Percentiles rank a stretch among this genome's conserved stretches.
Evolutionary conservation across 2,329 filamentous ascomycete species (phyloP).

Genomic region (Amauroascus niger): DNA sequence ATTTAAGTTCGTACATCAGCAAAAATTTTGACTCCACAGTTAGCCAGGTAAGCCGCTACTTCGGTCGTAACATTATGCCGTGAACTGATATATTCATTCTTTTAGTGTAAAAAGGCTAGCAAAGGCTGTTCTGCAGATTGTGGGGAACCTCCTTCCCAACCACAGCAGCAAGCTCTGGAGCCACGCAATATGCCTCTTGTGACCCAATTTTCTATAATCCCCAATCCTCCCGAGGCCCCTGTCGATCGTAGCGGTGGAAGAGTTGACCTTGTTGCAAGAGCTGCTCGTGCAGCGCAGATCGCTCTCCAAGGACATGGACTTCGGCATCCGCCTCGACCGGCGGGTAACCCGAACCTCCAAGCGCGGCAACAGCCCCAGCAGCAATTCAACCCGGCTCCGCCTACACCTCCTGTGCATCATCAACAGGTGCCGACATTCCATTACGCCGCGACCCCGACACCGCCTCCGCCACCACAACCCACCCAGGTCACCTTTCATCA

Average conservation of each 20-base stretch:
- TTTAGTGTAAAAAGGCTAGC: conserved; percentile 31
- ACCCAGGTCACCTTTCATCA: conserved; percentile 32
- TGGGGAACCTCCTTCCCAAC: conserved; percentile 12
- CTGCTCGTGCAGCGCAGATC: conserved; percentile 41
- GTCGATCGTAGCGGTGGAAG: conserved; percentile 32
- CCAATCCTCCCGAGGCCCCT: conserved; percentile 32
- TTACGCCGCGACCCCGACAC: conserved; percentile 50
- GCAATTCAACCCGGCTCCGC: conserved; percentile 13
- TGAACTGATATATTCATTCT: conserved; percentile 16
- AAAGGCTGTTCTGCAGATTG: conserved; percentile 32
- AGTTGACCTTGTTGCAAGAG: conserved; percentile 40
- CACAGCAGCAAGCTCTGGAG: conserved; percentile 22
- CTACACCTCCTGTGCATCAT: conserved; percentile 11
- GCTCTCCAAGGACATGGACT: conserved; percentile 38
- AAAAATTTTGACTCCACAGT: conserved; percentile 48
- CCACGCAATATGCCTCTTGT: conserved; percentile 32
- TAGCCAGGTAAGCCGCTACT: conserved; percentile 32
- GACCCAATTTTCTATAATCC: conserved; percentile 34
- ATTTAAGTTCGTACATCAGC: conserved; percentile 49
- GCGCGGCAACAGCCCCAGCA: conserved; percentile 27
- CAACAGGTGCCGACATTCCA: conserved; percentile 12
- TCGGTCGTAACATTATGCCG: neutral
- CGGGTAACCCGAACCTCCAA: conserved; percentile 25
- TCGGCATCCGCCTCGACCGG: conserved; percentile 27
- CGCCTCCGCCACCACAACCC: conserved; percentile 71